Conservation (phyloP, 192 early-diverging fungal species). For the Backusella luteola region DNA sequence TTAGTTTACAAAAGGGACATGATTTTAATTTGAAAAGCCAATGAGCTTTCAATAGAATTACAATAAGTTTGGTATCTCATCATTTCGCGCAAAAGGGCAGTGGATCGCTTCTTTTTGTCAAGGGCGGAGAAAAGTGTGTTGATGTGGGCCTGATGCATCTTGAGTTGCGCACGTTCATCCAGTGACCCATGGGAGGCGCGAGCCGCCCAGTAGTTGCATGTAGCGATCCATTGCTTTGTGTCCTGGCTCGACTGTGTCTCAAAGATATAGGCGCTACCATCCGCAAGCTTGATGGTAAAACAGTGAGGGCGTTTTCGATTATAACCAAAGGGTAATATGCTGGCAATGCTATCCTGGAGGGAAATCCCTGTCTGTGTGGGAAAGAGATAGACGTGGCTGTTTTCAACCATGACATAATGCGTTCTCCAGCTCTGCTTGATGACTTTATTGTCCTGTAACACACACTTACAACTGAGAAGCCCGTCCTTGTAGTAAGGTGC, state of each 20-base stretch:
- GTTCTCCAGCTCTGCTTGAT: conserved; percentile 82
- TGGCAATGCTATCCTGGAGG: conserved; percentile 73
- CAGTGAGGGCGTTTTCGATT: conserved; percentile 67
- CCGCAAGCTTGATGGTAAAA: conserved; percentile 76
- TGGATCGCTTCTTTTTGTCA: conserved; percentile 73
- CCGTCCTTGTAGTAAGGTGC: conserved; percentile 62
- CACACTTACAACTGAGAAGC: conserved; percentile 81
- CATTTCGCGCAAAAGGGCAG: conserved; percentile 72
- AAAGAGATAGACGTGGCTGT: conserved; percentile 57
- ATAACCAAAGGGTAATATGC: conserved; percentile 78
- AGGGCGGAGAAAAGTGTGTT: conserved; percentile 59
- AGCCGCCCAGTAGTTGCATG: conserved; percentile 94
- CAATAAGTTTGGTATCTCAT: conserved; percentile 81
- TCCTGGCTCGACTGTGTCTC: conserved; percentile 65
- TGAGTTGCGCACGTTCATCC: conserved; percentile 47
- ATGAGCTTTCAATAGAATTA: conserved; percentile 59
- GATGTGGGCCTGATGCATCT: conserved; percentile 58
- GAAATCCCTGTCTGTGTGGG: conserved; percentile 25
- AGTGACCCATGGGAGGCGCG: conserved; percentile 63
- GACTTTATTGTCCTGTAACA: conserved; percentile 72
- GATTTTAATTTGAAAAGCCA: conserved; percentile 15
- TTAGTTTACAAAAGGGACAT: not conserved
- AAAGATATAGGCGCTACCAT: conserved; percentile 82
- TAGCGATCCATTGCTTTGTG: conserved; percentile 76
- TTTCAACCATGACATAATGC: conserved; percentile 69